Percentiles rank a stretch among this genome's conserved stretches.
Conservation (phyloP, 2,329 filamentous ascomycete species). For the Byssoonygena ceratinophila region DNA sequence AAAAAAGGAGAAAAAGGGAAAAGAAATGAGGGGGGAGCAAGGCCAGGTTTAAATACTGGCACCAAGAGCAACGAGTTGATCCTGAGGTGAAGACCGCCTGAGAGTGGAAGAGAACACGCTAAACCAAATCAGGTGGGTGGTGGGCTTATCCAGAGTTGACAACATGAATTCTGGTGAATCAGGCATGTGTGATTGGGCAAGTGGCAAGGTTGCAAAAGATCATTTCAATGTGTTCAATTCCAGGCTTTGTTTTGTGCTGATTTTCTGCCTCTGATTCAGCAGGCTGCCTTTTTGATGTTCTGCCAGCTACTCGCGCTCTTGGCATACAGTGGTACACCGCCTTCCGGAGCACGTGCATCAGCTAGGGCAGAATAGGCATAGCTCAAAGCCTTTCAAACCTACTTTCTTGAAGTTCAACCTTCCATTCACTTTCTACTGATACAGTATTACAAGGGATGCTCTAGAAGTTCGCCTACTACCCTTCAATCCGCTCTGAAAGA, state of each 20-base stretch:
- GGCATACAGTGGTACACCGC: conserved; percentile 4
- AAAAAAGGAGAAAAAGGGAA: conserved; percentile 16
- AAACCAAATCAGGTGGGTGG: conserved; percentile 14
- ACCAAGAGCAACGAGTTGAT: neutral
- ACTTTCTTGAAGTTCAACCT: no score
- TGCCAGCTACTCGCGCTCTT: conserved; percentile 2
- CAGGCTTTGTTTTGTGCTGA: conserved; percentile 22
- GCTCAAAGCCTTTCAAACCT: no score
- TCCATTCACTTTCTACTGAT: no score
- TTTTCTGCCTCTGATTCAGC: conserved; percentile 3
- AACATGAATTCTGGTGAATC: conserved; percentile 4
- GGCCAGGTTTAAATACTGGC: conserved; percentile 17
- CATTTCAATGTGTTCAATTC: conserved; percentile 35
- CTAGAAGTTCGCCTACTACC: no score
- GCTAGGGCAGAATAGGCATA: neutral
- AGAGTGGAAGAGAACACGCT: conserved; percentile 15
- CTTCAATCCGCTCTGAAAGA: no score
- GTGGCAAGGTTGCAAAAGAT: conserved; percentile 18
- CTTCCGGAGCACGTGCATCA: neutral
- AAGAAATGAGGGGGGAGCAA: conserved; percentile 1
- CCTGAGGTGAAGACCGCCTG: conserved; percentile 19
- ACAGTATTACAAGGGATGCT: no score
- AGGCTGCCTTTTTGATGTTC: conserved; percentile 9
- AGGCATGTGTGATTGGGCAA: conserved; percentile 7
- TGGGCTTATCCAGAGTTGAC: conserved; percentile 27